phyloP scores from a whole-genome alignment of 768 basidiomycete species.

The Crucibulum laeve region DNA sequence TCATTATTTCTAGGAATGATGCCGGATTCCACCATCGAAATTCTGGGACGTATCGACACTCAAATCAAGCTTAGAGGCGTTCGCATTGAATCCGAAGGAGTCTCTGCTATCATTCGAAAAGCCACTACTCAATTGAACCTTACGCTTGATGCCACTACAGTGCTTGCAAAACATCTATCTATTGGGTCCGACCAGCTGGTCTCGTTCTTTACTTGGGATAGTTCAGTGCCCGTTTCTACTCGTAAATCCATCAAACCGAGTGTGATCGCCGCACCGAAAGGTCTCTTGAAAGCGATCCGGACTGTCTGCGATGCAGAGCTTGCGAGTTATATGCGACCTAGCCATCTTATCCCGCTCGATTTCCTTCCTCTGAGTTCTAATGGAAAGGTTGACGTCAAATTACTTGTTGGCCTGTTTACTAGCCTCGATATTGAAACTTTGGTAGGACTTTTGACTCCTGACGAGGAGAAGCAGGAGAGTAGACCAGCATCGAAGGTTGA shows the following conservation, averaged over 20 bases:
- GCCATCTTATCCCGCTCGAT: constrained; percentile 42
- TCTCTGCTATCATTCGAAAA: constrained; percentile 39
- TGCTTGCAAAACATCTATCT: constrained; percentile 37
- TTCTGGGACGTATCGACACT: constrained; percentile 46
- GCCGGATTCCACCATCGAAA: constrained; percentile 42
- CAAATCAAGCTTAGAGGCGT: constrained; percentile 51
- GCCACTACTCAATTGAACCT: constrained; percentile 18
- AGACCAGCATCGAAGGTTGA: constrained; percentile 12
- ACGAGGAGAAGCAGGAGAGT: constrained; percentile 1
- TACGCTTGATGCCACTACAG: constrained; percentile 33
- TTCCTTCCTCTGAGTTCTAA: constrained; percentile 42
- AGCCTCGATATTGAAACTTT: constrained; percentile 19
- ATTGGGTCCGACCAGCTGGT: constrained; percentile 42
- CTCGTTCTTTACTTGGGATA: constrained; percentile 40
- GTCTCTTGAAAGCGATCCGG: constrained; percentile 25
- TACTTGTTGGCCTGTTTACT: constrained; percentile 25
- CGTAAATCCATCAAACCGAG: constrained; percentile 25
- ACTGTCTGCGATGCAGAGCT: constrained; percentile 34
- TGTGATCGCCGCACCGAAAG: constrained; percentile 15
- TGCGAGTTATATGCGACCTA: constrained; percentile 48
- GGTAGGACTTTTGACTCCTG: constrained; percentile 13
- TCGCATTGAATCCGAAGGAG: constrained; percentile 49
- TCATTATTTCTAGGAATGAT: constrained; percentile 38
- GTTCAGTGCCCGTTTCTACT: constrained; percentile 25
- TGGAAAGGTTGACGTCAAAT: constrained; percentile 31